Evolutionary conservation across 768 basidiomycete genomes (phyloP), one percentile per base, ranked within the genome.

Genomic region (Suillus hirtellus): DNA sequence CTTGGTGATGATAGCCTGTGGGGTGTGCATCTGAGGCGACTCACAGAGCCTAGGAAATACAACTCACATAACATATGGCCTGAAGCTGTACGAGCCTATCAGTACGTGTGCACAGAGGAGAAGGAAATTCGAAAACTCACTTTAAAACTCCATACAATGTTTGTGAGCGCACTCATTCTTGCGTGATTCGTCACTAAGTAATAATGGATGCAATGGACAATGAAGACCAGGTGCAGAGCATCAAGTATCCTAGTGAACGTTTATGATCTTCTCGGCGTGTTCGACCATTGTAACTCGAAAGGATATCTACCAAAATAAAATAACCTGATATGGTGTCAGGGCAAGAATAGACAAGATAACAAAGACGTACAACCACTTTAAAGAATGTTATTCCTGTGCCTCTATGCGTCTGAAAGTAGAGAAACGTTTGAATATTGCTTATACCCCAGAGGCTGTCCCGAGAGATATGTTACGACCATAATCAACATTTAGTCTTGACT

Each of bases 101-200:
- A 52, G 50, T 52, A 52, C 35, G 0, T 10, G 35, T 31, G 27
- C 50, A 52, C 3, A 10, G 50, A 17, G 49, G 15, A 10, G 31
- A 52, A 4, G 17, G 10, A 19, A 27, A 35, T 11, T n/a, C 21
- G 31, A 31, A 31, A 10, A 35, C 19, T n/a, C 21, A 61, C 60
- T 50, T 53, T 47, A 9, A 64, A 47, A 21, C 42, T 24, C 78
- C 77, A 77, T 34, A 52, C 27, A 31, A 52, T 17, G 17, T 52
- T 15, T 52, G 27, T 31, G 27, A 52, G 27, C 17, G 50, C 15
- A 52, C 50, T 9, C 15, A 52, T 52, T 9, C 4, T 31, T 17
- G 17, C 14, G 27, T 31, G 27, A 14, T 19, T 10, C 9, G 1
- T 52, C 27, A 52, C 27, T 19, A 52, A 17, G 17, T 52, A 52